Evolutionary conservation across 1,284 basidiomycete genomes (phyloP), one percentile per base, ranked within the genome.

Genomic region (Ceratobasidium sp.): DNA sequence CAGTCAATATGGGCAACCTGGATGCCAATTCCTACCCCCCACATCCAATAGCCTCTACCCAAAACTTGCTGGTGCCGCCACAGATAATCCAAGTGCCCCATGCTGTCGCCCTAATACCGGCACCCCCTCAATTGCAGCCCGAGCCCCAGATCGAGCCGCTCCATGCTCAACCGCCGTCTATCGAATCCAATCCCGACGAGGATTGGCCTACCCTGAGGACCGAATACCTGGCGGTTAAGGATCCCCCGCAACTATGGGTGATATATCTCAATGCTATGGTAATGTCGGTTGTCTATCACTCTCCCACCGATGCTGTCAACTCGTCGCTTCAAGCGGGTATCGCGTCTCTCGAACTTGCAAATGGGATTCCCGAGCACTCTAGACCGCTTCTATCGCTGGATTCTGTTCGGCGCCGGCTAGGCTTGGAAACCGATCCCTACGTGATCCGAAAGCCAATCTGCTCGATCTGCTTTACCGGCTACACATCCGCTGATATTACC

Each of bases 381-480:
- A 52, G 29, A n/a, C 60, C 60, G 10, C 22, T 64, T 0, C 13
- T 17, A 0, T 50, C 60, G 1, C 45, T 64, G n/a, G 52, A 64
- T 17, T 64, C 47, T n/a, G 22, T 64, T 40, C 45, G 45, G 3
- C 32, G 34, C 25, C 60, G 29, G 13, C 60, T 64, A 22, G 47
- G 60, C 0, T 34, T 64, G 2, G 29, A 29, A 6, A 38, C 47
- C 17, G 50, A 45, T 35, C 5, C 27, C 6, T 50, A 50, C 8
- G 6, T 50, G 1, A 12, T 8, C 4, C n/a, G 10, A 10, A 25
- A 34, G 15, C 60, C 60, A 1, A 34, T 64, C 27, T 52, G 47
- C 22, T 49, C 45, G 8, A n/a, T 27, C 2, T 64, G 60, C 60
- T 64, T 50, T 27, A 50, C 22, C 25, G 45, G 5, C 31, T 64